These are phyloP conservation scores for Asterella californica DNA, from an alignment of 225 moss, liverwort and hornwort genomes.

Conservation along the genomic window DNA sequence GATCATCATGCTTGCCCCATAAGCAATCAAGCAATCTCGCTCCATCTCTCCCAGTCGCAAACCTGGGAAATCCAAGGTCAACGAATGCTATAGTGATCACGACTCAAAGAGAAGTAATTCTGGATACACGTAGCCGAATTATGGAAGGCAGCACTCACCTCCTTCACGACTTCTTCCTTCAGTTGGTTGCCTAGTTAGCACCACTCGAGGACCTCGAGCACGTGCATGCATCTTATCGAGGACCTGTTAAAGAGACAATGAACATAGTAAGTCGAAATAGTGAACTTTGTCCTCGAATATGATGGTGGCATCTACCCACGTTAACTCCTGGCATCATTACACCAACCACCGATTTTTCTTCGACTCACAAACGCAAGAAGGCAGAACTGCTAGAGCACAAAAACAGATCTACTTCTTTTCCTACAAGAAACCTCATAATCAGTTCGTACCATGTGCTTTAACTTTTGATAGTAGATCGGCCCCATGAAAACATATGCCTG, in stretches of 20 bases:
- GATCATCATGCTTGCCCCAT: slow-evolving; percentile 99
- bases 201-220: slow-evolving; percentile 91
- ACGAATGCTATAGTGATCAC: background rate
- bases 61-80: slow-evolving; percentile 42
- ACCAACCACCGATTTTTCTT: background rate
- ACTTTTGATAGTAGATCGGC: slow-evolving; percentile 96
- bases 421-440: background rate
- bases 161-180: slow-evolving; percentile 99
- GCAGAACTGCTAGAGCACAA: background rate
- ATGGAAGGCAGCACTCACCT: slow-evolving; percentile 46
- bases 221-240: slow-evolving; percentile 99
- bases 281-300: background rate
- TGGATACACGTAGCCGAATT: background rate
- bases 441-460: slow-evolving; percentile 85
- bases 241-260: slow-evolving; percentile 44
- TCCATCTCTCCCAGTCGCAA: slow-evolving; percentile 98
- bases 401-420: background rate
- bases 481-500: slow-evolving; percentile 99
- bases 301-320: background rate
- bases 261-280: background rate
- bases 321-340: background rate
- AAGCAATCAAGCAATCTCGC: slow-evolving; percentile 99
- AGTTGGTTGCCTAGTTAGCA: slow-evolving; percentile 94
- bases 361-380: background rate
- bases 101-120: background rate